Base-by-base conservation (phyloP, 2,329 filamentous ascomycete genomes). In the Alternaria sp. region DNA sequence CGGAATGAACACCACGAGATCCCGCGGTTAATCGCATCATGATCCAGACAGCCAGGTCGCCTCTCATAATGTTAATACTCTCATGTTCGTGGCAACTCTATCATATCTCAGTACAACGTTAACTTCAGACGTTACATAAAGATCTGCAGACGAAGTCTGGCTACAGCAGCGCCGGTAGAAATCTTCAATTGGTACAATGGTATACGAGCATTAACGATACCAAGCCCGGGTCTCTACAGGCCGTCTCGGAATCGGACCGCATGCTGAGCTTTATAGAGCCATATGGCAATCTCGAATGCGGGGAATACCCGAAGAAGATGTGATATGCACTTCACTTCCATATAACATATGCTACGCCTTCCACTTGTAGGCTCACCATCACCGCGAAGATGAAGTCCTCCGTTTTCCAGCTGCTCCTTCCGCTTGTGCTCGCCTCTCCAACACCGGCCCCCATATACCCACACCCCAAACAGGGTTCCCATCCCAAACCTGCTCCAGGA, bases 301-400 rank as follows among this genome's bases (percentile, higher is more conserved):
- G 25, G 25, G 23, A 50, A 50, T 13, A 28, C 10, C 28, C 25
- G 46, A 50, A 28, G 26, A 23, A 50, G 10, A n/a, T n/a, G 26
- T 30, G 15, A 30, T 17, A 6, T 26, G 25, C 25, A 19, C 15
- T 17, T 50, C 23, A 21, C 15, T 52, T 13, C 9, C 13, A 6
- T 36, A 36, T 40, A 25, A 40, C 19, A 25, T 36, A 21, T 40
- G 19, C 49, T 21, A 40, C 9, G 13, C 19, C 28, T 12, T 8
- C 49, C n/a, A 23, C 13, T 3, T 25, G 21, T 25, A n/a, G 28
- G n/a, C 30, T 23, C 4, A 19, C 17, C 2, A 26, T 15, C 25
- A 49, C n/a, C 9, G 7, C 57, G 68, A 70, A 47, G 19, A 77
- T 78, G 75, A 78, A 75, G 67, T 25, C 67, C 63, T 62, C 65